A percentile compares a stretch with the other conserved stretches of the same genome.
Evolutionary conservation across 306 rosid genomes (phyloP).

Genomic region (Nissolia schottii): DNA sequence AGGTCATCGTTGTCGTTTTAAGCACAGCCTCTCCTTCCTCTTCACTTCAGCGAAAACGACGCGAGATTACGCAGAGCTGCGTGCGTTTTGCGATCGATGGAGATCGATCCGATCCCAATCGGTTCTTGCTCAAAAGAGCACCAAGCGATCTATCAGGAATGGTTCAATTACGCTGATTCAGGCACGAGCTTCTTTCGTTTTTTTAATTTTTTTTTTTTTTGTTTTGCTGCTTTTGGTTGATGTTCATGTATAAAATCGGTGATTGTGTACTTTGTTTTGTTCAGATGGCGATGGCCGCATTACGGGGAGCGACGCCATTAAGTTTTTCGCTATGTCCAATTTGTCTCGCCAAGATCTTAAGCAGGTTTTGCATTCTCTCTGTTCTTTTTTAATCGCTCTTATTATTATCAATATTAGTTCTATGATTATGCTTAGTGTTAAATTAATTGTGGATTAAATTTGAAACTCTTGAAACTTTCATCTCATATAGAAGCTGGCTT

Average conservation of each 20-base stretch:
- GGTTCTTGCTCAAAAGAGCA: constrained; percentile 75
- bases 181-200: constrained; percentile 29
- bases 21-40: not conserved
- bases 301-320: constrained; percentile 78
- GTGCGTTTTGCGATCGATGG: constrained; percentile 41
- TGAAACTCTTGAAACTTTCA: not conserved
- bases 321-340: constrained; percentile 72
- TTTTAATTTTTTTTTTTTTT: not conserved
- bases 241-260: not conserved
- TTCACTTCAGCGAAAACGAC: not conserved
- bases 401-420: not conserved
- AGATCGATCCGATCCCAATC: constrained; percentile 59
- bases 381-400: not conserved
- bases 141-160: constrained; percentile 56
- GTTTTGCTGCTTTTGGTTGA: not conserved
- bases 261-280: not conserved
- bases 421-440: not conserved
- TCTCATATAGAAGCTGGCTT: not conserved
- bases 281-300: constrained; percentile 91
- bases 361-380: constrained; percentile 47
- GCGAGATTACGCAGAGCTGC: not conserved
- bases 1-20: not conserved
- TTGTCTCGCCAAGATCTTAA: constrained; percentile 85
- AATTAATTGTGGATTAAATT: not conserved
- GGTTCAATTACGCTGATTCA: constrained; percentile 83